phyloP scores from a whole-genome alignment of 73 alveolate genomes.

The Stentor roeselii region DNA sequence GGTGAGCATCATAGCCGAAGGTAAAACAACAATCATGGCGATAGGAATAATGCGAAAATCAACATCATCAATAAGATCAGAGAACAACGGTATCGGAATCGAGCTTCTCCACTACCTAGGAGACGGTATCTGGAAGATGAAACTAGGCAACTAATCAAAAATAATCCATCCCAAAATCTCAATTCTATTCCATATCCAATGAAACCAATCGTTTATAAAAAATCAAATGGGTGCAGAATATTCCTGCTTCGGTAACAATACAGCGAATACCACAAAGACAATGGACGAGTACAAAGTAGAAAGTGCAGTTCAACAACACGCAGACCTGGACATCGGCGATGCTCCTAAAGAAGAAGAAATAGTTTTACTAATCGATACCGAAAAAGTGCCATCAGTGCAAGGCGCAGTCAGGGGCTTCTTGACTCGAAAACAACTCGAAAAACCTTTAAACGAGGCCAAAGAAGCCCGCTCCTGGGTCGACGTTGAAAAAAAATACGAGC shows the following conservation, averaged over 20 bases:
- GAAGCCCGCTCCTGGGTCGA: background rate
- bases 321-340: too few relatives aligned
- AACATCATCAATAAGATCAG: constrained; percentile 57
- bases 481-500: background rate
- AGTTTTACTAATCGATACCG: background rate
- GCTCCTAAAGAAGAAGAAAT: background rate
- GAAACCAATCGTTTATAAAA: too few relatives aligned
- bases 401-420: background rate
- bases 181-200: too few relatives aligned
- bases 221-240: background rate
- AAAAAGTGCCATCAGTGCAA: background rate
- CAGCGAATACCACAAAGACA: background rate
- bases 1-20: constrained; percentile 76
- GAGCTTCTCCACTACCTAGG: constrained; percentile 37
- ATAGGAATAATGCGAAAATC: constrained; percentile 69
- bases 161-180: too few relatives aligned
- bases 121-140: constrained; percentile 58
- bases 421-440: background rate
- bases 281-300: background rate
- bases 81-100: constrained; percentile 64
- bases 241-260: background rate
- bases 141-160: background rate
- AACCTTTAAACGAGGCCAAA: background rate
- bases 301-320: background rate
- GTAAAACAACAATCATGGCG: constrained; percentile 72